phyloP scores from a whole-genome alignment of 108 stramenopile genomes.

The Schizochytrium sp. region DNA sequence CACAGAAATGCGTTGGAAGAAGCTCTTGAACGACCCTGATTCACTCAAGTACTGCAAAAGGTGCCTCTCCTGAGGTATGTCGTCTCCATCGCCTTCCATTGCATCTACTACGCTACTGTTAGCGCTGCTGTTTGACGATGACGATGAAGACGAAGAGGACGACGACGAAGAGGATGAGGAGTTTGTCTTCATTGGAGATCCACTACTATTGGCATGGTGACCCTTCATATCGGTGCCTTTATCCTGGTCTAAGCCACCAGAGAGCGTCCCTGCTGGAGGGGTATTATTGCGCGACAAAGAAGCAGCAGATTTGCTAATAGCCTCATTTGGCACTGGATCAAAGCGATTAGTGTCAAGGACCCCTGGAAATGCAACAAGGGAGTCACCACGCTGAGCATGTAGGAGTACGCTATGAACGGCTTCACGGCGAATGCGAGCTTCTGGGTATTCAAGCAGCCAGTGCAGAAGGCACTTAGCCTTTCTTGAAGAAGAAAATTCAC shows the following conservation, averaged over 20 bases:
- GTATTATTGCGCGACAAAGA: too few species aligned
- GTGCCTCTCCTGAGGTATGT: neutral
- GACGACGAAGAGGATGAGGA: too few species aligned
- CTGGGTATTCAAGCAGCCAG: conserved; percentile 43
- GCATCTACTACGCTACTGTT: neutral
- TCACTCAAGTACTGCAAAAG: neutral
- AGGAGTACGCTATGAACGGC: conserved; percentile 33
- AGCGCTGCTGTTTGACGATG: too few species aligned
- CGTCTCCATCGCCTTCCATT: neutral
- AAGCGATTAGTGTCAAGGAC: neutral
- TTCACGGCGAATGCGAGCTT: neutral
- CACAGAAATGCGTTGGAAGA: conserved; percentile 49
- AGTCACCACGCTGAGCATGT: conserved; percentile 43
- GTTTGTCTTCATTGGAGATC: too few species aligned
- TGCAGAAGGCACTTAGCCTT: neutral
- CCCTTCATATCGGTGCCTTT: too few species aligned
- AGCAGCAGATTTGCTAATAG: neutral
- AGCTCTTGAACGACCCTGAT: conserved; percentile 32
- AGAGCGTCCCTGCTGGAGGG: too few species aligned
- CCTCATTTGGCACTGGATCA: neutral
- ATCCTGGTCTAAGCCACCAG: too few species aligned
- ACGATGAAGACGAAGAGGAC: too few species aligned
- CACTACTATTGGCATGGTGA: too few species aligned
- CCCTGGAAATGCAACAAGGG: neutral
- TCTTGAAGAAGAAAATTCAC: neutral